Evolutionary conservation across 1,284 basidiomycete species (phyloP).

Genomic region (Xerocomus minutiporus): DNA sequence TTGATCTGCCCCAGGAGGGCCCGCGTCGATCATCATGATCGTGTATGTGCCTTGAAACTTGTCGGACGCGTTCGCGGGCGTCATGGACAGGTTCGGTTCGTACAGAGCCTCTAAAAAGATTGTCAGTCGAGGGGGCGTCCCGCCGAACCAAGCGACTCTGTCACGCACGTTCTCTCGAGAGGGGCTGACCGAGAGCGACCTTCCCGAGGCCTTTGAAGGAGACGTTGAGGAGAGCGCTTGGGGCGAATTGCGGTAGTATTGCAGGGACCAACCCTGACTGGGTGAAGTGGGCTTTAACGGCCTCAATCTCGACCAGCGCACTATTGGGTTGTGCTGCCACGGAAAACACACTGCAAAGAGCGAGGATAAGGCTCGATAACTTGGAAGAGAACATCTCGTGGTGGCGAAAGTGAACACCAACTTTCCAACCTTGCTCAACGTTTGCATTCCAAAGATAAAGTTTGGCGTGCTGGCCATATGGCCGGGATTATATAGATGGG

Average conservation of each 20-base stretch:
- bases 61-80: constrained; percentile 44
- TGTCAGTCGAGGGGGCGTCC: background rate
- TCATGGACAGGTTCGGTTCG: constrained; percentile 47
- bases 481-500: constrained; percentile 9
- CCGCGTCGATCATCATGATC: constrained; percentile 70
- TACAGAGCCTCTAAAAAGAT: constrained; percentile 45
- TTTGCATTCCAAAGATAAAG: constrained; percentile 16
- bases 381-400: constrained; percentile 17
- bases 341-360: constrained; percentile 35
- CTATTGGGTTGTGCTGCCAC: constrained; percentile 41
- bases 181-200: constrained; percentile 54
- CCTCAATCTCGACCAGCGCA: constrained; percentile 41
- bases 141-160: background rate
- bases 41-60: constrained; percentile 50
- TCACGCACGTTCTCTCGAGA: constrained; percentile 52
- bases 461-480: constrained; percentile 19
- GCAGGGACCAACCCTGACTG: constrained; percentile 57
- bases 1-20: constrained; percentile 53
- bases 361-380: constrained; percentile 33
- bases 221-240: constrained; percentile 49
- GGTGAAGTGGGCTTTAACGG: constrained; percentile 57
- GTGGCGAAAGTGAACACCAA: background rate
- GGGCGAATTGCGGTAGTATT: constrained; percentile 53
- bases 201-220: constrained; percentile 48
- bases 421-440: background rate